Conservation (phyloP, 2,329 filamentous ascomycete species). For the Verticillium dahliae region DNA sequence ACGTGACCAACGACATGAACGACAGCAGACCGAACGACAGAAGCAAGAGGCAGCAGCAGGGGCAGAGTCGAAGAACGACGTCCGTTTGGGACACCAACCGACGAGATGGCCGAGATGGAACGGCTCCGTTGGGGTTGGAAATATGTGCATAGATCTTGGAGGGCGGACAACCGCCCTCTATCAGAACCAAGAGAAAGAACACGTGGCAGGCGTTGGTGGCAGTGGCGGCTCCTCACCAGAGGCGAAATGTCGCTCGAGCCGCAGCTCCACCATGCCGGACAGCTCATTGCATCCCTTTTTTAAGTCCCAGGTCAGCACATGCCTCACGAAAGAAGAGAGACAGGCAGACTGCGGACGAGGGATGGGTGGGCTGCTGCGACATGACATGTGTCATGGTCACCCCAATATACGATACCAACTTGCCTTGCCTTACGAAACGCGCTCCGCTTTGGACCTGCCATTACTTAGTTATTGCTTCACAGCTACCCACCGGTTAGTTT, state of each 20-base stretch:
- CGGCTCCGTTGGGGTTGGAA: conserved; percentile 13
- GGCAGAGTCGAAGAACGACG: conserved; percentile 1
- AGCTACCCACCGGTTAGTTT: neutral
- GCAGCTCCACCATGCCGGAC: neutral
- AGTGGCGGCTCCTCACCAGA: neutral
- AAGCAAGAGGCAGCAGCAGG: neutral
- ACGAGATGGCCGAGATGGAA: conserved; percentile 3
- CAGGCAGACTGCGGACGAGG: neutral
- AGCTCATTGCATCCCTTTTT: neutral
- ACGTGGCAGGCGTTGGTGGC: neutral
- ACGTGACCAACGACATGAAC: neutral
- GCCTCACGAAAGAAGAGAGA: neutral
- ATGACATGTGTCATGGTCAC: conserved; percentile 1
- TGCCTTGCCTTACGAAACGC: neutral
- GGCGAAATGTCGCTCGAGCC: neutral
- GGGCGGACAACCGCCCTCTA: conserved; percentile 35
- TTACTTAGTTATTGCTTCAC: neutral
- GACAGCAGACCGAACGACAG: neutral
- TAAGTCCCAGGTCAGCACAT: neutral
- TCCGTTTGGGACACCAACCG: neutral
- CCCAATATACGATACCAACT: conserved; percentile 2
- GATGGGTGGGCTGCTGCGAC: neutral
- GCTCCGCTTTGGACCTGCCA: neutral
- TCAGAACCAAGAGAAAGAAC: conserved; percentile 29
- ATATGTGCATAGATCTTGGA: conserved; percentile 36